Base-by-base conservation (phyloP, 305 asterid genomes). In the Galium porrigens region DNA sequence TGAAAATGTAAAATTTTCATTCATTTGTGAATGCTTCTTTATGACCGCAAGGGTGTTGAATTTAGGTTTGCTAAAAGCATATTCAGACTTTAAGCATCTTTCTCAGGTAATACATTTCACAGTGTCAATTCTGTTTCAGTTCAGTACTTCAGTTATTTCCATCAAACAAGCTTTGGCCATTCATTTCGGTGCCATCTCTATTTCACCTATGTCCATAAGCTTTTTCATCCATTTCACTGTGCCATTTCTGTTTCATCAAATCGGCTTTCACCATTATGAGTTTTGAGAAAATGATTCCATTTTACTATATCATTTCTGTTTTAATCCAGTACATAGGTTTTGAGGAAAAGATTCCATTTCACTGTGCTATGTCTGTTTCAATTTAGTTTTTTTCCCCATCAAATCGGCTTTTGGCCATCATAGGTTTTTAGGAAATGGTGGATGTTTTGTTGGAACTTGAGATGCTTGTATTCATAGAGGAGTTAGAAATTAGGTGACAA, bases 11-110 rank as follows among this genome's bases (percentile, higher is more conserved):
- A 92, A 85, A 80, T 89, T 79, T 75, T 70, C 95, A 60, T 92
- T 89, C 77, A 85, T 89, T 79, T 89, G 95, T 72, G 99, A 92
- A 81, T 92, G 97, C 81, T 92, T 92, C 83, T 92, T 89, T 83
- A 92, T 92, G 99, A 92, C 96, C 42, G 90, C 99, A 61, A 80
- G 96, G 79, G 96, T 87, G 68, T 90, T 92, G 65, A 89, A 84
- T 82, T 79, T 92, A 78, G 99, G 99, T 32, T 75, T 92, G 78
- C 81, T 89, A 64, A 89, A 92, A 79, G 97, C 97, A 73, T 87
- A 87, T 80, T 87, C 96, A 20, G 99, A 92, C 80, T 89, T 83
- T 76, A 89, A 89, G 77, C 94, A 85, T 80, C 97, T 92, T 57
- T 91, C 82, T 77, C 96, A 92, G 99, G 99, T 92, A 70, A 70